Evolutionary conservation across 148 eudicot species (phyloP).

Genomic region (Drosera capensis): DNA sequence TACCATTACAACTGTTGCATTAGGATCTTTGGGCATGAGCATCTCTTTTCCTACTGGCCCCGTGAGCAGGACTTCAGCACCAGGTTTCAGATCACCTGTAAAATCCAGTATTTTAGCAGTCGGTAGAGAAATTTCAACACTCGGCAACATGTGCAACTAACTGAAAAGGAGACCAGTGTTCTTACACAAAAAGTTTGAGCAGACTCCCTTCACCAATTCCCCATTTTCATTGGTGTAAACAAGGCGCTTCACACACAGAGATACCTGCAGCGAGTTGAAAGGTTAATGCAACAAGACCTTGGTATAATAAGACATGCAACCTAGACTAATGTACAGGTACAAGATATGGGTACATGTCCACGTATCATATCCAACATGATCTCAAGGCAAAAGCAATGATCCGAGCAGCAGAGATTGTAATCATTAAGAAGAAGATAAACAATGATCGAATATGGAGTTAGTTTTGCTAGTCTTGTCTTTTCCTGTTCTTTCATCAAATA

Average conservation of each 20-base stretch:
- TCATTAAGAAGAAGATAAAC: too few species aligned
- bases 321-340: too few species aligned
- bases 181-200: slow-evolving; percentile 98
- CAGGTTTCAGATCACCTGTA: slow-evolving; percentile 94
- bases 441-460: too few species aligned
- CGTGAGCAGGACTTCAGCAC: slow-evolving; percentile 65
- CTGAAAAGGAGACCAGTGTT: not conserved
- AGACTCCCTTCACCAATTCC: slow-evolving; percentile 88
- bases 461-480: too few species aligned
- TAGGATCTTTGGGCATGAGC: slow-evolving; percentile 98
- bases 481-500: too few species aligned
- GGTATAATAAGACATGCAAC: not conserved
- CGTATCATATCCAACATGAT: too few species aligned
- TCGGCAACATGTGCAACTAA: not conserved
- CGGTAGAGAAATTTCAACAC: not conserved
- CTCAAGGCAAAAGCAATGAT: too few species aligned
- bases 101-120: not conserved
- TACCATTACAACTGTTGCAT: slow-evolving; percentile 87
- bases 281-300: not conserved
- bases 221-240: slow-evolving; percentile 91
- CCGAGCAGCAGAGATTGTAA: too few species aligned
- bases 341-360: too few species aligned
- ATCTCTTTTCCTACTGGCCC: slow-evolving; percentile 99
- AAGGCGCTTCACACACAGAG: slow-evolving; percentile 96
- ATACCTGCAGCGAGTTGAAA: slow-evolving; percentile 39